phyloP scores from a whole-genome alignment of 495 filamentous ascomycete species.

The Penicillium macrosclerotiorum region DNA sequence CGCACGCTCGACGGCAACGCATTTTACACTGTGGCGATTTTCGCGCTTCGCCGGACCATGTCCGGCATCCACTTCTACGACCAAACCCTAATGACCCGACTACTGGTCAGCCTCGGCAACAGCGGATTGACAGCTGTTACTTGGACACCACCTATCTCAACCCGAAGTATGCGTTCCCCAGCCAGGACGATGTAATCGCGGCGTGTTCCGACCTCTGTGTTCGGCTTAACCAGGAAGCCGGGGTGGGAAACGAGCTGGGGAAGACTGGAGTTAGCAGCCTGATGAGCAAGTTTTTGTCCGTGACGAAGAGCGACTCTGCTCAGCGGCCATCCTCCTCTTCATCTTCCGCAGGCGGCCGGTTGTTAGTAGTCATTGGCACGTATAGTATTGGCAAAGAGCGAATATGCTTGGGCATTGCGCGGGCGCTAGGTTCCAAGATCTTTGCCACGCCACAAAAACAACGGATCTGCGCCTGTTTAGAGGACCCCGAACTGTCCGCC shows the following conservation, averaged over 20 bases:
- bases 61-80: constrained; percentile 75
- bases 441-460: constrained; percentile 81
- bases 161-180: constrained; percentile 92
- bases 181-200: constrained; percentile 77
- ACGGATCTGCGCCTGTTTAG: constrained; percentile 77
- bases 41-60: constrained; percentile 80
- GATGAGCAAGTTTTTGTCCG: constrained; percentile 62
- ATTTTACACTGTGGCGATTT: constrained; percentile 97
- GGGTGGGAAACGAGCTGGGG: constrained; percentile 46
- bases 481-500: constrained; percentile 75
- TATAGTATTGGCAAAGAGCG: constrained; percentile 98
- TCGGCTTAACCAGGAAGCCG: constrained; percentile 55
- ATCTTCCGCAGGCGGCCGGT: constrained; percentile 49
- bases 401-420: constrained; percentile 88
- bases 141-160: constrained; percentile 96
- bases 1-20: constrained; percentile 61
- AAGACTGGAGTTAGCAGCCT: constrained; percentile 43
- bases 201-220: constrained; percentile 91
- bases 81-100: constrained; percentile 68
- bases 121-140: constrained; percentile 92
- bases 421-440: constrained; percentile 84
- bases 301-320: constrained; percentile 10
- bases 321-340: constrained; percentile 5
- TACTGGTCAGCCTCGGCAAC: constrained; percentile 68
- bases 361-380: constrained; percentile 92